phyloP scores from a whole-genome alignment of 768 basidiomycete species.

The Hebeloma cylindrosporum region DNA sequence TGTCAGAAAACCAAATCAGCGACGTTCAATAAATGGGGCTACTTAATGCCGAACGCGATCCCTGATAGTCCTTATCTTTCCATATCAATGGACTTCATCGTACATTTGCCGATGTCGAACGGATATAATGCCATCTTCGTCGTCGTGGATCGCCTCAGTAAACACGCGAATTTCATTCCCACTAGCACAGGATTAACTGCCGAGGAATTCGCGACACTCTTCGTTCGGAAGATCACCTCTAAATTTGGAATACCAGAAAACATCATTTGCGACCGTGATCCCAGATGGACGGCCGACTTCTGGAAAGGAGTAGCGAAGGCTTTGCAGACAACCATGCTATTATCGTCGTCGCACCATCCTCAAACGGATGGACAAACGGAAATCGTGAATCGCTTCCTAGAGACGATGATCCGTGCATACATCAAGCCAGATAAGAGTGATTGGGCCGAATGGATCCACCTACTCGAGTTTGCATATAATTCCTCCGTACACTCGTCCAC shows the following conservation, averaged over 20 bases:
- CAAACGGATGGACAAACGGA: slow-evolving; percentile 37
- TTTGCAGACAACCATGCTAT: slow-evolving; percentile 14
- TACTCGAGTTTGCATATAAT: slow-evolving; percentile 32
- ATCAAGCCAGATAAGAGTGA: slow-evolving; percentile 20
- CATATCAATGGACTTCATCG: slow-evolving; percentile 11
- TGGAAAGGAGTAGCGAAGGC: neutral
- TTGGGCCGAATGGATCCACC: slow-evolving; percentile 28
- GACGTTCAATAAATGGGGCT: slow-evolving; percentile 2
- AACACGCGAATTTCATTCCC: neutral
- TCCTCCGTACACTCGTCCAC: slow-evolving; percentile 26
- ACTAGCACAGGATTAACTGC: neutral
- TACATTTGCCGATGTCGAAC: slow-evolving; percentile 1
- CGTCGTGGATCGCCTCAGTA: slow-evolving; percentile 1
- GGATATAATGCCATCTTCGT: slow-evolving; percentile 7
- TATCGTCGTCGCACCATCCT: slow-evolving; percentile 37
- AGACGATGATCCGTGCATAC: slow-evolving; percentile 30
- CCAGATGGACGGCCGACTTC: neutral
- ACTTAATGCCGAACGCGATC: slow-evolving; percentile 4
- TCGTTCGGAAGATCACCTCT: neutral
- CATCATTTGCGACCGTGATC: slow-evolving; percentile 3
- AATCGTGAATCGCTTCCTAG: slow-evolving; percentile 27
- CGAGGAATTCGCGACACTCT: neutral
- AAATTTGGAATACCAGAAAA: neutral
- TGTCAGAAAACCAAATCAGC: slow-evolving; percentile 12
- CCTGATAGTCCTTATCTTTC: neutral